Evolutionary conservation across 495 filamentous ascomycete genomes (phyloP).

Genomic region (Penicillium verhagenii): DNA sequence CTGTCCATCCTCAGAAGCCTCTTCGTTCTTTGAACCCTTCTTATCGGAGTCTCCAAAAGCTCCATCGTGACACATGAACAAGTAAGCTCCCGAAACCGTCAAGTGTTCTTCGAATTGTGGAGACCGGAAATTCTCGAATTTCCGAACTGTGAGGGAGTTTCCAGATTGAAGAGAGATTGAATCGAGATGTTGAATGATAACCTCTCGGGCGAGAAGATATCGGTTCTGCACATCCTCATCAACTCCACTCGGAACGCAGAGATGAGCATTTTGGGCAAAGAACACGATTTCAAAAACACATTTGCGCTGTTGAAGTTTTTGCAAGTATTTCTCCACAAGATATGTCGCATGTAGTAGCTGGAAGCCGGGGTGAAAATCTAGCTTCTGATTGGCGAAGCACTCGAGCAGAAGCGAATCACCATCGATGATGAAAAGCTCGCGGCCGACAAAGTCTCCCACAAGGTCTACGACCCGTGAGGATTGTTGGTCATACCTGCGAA

Average conservation of each 20-base stretch:
- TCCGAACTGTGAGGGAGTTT: not conserved
- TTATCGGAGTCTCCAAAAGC: constrained; percentile 16
- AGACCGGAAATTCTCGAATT: constrained; percentile 31
- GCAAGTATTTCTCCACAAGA: constrained; percentile 62
- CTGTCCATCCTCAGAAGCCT: not conserved
- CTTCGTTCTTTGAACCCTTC: not conserved
- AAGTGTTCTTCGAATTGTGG: constrained; percentile 55
- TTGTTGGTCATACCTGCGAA: not conserved
- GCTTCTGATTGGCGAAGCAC: constrained; percentile 54
- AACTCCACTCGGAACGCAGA: constrained; percentile 12
- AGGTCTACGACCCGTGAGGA: constrained; percentile 23
- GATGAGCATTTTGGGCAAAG: constrained; percentile 45
- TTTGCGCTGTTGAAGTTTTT: constrained; percentile 55
- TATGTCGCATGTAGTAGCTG: constrained; percentile 71
- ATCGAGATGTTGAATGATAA: constrained; percentile 62
- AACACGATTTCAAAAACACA: constrained; percentile 71
- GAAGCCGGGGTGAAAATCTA: constrained; percentile 67
- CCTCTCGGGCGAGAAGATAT: constrained; percentile 57
- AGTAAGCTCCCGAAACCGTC: constrained; percentile 49
- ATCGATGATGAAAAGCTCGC: constrained; percentile 69
- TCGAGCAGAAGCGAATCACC: constrained; percentile 68
- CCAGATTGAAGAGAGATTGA: constrained; percentile 35
- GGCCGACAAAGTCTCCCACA: constrained; percentile 68
- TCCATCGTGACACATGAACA: constrained; percentile 70
- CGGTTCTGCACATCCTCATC: constrained; percentile 30